These are phyloP conservation scores for Penstemon newberryi DNA, from an alignment of 257 asterid genomes.

Conservation along the genomic window DNA sequence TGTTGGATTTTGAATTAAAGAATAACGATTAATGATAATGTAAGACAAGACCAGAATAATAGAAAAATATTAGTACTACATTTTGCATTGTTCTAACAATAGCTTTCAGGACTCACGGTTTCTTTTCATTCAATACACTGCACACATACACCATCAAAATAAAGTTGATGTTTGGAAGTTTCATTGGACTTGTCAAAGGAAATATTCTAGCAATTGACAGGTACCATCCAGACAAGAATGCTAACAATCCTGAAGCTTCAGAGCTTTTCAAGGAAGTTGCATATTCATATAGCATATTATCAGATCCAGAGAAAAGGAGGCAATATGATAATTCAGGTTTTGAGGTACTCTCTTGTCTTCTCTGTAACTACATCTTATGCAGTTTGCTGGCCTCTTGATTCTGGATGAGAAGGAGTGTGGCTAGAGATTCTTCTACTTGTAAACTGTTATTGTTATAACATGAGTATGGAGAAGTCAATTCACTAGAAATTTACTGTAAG, in stretches of 20 bases:
- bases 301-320: constrained; percentile 97
- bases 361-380: not conserved
- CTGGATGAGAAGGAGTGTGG: not conserved
- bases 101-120: not conserved
- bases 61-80: not conserved
- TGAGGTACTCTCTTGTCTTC: constrained; percentile 56
- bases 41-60: not conserved
- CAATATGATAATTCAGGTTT: constrained; percentile 90
- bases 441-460: not conserved
- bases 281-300: constrained; percentile 88
- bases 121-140: not conserved
- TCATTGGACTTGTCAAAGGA: constrained; percentile 18
- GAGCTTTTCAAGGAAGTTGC: constrained; percentile 99
- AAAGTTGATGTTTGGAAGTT: not conserved
- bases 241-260: constrained; percentile 95
- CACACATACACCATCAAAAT: not conserved
- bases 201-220: constrained; percentile 41
- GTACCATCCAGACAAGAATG: constrained; percentile 99
- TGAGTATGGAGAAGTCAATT: not conserved
- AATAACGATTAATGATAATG: not conserved
- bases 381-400: not conserved
- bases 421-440: not conserved
- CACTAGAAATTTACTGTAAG: not conserved
- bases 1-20: not conserved
- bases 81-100: constrained; percentile 1